Conservation (phyloP, 2,329 filamentous ascomycete genomes). For the Pseudocercospora musae region DNA sequence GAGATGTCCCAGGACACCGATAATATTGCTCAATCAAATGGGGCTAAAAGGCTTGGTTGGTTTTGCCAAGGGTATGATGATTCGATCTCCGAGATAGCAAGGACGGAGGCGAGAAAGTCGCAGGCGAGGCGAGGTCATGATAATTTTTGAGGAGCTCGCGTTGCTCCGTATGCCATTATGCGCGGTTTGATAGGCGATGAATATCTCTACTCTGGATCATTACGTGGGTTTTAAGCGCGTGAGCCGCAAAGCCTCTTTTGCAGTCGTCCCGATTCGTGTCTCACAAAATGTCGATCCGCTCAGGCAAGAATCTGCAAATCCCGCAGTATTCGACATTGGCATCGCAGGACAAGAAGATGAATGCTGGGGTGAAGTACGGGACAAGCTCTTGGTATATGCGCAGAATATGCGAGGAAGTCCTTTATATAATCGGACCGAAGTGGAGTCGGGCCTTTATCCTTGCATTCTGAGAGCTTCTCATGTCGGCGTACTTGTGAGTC, state of each 20-base stretch:
- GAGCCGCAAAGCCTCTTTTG: not conserved
- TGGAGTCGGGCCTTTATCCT: not conserved
- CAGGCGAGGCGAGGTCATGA: not conserved
- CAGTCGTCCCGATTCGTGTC: not conserved
- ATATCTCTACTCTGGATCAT: not conserved
- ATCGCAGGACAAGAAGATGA: not conserved
- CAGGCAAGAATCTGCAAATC: not conserved
- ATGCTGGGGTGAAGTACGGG: not conserved
- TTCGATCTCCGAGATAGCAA: not conserved
- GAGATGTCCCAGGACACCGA: not conserved
- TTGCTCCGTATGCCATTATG: not conserved
- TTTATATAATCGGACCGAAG: not conserved
- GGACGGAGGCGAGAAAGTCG: not conserved
- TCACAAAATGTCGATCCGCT: not conserved
- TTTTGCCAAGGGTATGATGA: not conserved
- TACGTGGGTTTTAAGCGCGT: not conserved
- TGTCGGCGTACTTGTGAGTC: not conserved
- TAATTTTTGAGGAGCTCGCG: not conserved
- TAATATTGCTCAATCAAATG: not conserved
- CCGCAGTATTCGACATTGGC: not conserved
- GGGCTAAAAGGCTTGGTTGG: not conserved
- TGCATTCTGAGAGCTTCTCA: not conserved
- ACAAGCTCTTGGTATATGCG: slow-evolving; percentile 2
- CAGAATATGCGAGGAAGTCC: slow-evolving; percentile 5
- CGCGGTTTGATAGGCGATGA: not conserved